phyloP scores from a whole-genome alignment of 1,284 basidiomycete species.

The Hymenochaete sp. region DNA sequence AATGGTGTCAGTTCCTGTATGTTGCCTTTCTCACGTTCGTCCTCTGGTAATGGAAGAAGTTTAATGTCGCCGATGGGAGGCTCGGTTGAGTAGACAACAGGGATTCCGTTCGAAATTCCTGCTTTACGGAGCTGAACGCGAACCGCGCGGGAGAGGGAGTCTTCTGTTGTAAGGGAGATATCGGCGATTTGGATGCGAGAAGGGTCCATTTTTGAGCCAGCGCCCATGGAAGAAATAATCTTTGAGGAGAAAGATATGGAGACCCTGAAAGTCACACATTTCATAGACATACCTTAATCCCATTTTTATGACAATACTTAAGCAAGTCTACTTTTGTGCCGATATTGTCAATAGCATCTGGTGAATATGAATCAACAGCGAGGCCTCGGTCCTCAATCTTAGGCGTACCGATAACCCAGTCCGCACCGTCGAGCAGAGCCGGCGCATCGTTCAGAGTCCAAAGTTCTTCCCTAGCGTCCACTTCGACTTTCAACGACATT shows the following conservation, averaged over 20 bases:
- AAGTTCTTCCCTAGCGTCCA: conserved; percentile 77
- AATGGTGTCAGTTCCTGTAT: conserved; percentile 89
- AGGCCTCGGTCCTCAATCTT: conserved; percentile 1
- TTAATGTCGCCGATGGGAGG: conserved; percentile 77
- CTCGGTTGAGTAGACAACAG: conserved; percentile 96
- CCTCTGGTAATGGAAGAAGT: conserved; percentile 84
- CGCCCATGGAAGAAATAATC: conserved; percentile 97
- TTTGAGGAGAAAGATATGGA: no score
- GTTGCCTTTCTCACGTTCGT: conserved; percentile 85
- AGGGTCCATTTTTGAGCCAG: conserved; percentile 93
- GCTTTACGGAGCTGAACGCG: conserved; percentile 68
- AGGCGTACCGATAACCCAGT: conserved; percentile 78
- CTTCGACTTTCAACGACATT: conserved; percentile 64
- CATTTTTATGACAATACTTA: conserved; percentile 69
- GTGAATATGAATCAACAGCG: conserved; percentile 13
- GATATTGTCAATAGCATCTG: conserved; percentile 95
- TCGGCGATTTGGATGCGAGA: conserved; percentile 94
- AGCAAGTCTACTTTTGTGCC: conserved; percentile 88
- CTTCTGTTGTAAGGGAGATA: conserved; percentile 89
- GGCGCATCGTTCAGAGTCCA: conserved; percentile 77
- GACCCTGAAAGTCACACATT: no score
- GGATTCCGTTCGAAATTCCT: conserved; percentile 69
- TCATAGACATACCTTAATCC: conserved; percentile 50
- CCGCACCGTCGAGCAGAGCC: conserved; percentile 64
- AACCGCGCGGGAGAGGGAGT: conserved; percentile 89